Base-by-base conservation (phyloP, 2,329 filamentous ascomycete species). In the Colletotrichum lupini region DNA sequence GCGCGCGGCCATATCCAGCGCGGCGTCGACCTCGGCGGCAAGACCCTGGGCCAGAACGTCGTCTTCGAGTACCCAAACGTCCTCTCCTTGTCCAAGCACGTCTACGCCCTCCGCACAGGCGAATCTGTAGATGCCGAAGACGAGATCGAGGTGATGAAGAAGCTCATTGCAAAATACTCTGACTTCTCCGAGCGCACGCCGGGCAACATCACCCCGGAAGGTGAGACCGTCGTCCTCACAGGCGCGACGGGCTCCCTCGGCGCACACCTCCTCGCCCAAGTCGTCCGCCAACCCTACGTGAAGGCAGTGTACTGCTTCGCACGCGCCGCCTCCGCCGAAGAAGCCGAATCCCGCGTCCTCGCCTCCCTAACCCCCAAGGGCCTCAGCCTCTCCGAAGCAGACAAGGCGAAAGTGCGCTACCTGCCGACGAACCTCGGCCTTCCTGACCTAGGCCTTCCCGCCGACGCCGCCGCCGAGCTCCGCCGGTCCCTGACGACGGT, bases 171-270 rank as follows among this genome's bases (percentile, higher is more conserved):
- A 6, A 85, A 84, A 70, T 85, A 85, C 67, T 83, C 81, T 2
- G 67, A 77, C 0, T 84, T 85, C 6, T 67, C 74, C 14, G 61
- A 70, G 1, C 78, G 79, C 19, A 32, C 69, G 1, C 65, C 77
- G 14, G 80, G 79, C 5, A 69, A 57, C 6, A 37, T 69, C 0
- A 58, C 57, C 1, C 80, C 82, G 0, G 78, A 79, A 1, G 77
- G 79, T 24, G 80, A 82, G 37, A 76, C 80, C 16, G 78, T 82
- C 32, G 80, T 91, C 14, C 80, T 92, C 9, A 92, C 91, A 1
- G 91, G 91, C 9, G 87, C 87, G 0, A 92, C 91, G 0, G 91
- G 91, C 1, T 89, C 88, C 5, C 82, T 92, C 0, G 91, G 91
- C 4, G 87, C 89, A 0, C 89, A 91, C 64, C 81, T 91, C 0